Evolutionary conservation across 257 asterid genomes (phyloP).

Genomic region (Petrea volubilis): DNA sequence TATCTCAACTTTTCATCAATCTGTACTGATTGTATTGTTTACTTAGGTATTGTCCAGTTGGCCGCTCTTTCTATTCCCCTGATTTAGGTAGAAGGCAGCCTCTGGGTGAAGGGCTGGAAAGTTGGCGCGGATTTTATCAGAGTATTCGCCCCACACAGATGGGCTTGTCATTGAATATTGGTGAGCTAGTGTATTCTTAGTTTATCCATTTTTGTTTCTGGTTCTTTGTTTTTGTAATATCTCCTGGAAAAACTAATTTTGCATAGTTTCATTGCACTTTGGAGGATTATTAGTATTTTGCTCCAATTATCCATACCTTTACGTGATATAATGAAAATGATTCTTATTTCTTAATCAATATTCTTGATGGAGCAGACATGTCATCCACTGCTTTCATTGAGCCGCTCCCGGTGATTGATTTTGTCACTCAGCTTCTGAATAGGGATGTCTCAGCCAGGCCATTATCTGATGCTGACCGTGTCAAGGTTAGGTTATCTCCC

Average conservation of each 20-base stretch:
- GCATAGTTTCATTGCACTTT: neutral
- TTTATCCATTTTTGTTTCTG: neutral
- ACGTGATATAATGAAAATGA: neutral
- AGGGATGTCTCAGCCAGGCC: slow-evolving; percentile 78
- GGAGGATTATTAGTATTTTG: neutral
- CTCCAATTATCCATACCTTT: neutral
- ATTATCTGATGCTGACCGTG: slow-evolving; percentile 91
- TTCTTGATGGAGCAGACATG: slow-evolving; percentile 63
- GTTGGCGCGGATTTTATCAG: slow-evolving; percentile 98
- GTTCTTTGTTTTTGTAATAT: no score
- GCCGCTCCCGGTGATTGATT: slow-evolving; percentile 88
- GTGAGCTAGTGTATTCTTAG: slow-evolving; percentile 37
- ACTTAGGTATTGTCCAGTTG: slow-evolving; percentile 71
- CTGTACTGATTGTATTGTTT: slow-evolving; percentile 4
- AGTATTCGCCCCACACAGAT: slow-evolving; percentile 98
- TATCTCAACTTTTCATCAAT: neutral
- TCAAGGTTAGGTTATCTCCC: slow-evolving; percentile 63
- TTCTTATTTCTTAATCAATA: neutral
- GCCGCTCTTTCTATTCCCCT: slow-evolving; percentile 87
- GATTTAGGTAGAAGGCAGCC: slow-evolving; percentile 77
- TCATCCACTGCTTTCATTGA: slow-evolving; percentile 97
- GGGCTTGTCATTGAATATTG: slow-evolving; percentile 92
- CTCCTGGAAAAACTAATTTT: neutral
- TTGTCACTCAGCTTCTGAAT: slow-evolving; percentile 80
- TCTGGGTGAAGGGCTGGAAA: slow-evolving; percentile 90